phyloP scores from a whole-genome alignment of 2,329 filamentous ascomycete genomes.

The Emergomyces africanus region DNA sequence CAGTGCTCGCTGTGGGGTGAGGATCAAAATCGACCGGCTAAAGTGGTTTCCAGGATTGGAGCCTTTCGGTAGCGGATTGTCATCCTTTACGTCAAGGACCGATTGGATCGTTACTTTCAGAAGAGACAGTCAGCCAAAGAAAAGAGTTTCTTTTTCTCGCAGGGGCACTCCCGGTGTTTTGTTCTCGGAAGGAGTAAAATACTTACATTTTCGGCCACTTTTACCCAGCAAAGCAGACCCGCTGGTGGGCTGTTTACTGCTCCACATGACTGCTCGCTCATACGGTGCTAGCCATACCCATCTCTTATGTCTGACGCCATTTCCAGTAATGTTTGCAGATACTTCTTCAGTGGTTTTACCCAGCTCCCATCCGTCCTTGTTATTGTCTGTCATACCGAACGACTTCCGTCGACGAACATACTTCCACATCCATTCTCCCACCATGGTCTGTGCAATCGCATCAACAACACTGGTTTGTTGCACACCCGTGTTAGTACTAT shows the following conservation, averaged over 20 bases:
- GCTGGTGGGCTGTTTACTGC: conserved; percentile 86
- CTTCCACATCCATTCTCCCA: conserved; percentile 58
- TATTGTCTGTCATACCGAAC: conserved; percentile 54
- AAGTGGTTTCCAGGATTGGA: conserved; percentile 47
- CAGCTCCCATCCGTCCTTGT: conserved; percentile 32
- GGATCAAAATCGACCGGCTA: conserved; percentile 85
- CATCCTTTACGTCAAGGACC: conserved; percentile 91
- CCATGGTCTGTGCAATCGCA: conserved; percentile 96
- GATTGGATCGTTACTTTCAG: conserved; percentile 77
- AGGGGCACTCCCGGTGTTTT: neutral
- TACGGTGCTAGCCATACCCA: conserved; percentile 99
- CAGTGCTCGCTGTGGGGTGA: conserved; percentile 83
- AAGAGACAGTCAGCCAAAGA: neutral
- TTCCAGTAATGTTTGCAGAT: conserved; percentile 53
- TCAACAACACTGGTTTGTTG: conserved; percentile 77
- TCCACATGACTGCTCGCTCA: conserved; percentile 93
- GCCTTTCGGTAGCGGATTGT: conserved; percentile 70
- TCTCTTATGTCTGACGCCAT: conserved; percentile 68
- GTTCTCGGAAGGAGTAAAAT: neutral
- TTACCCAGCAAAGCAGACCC: conserved; percentile 86
- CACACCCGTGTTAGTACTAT: conserved; percentile 32
- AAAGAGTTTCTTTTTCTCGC: neutral
- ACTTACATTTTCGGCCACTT: conserved; percentile 84
- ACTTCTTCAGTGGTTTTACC: conserved; percentile 53
- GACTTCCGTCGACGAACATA: conserved; percentile 56